A percentile compares a stretch with the other conserved stretches of the same genome.
Conservation (phyloP, 2,329 filamentous ascomycete species). For the Cryphonectria radicalis region DNA sequence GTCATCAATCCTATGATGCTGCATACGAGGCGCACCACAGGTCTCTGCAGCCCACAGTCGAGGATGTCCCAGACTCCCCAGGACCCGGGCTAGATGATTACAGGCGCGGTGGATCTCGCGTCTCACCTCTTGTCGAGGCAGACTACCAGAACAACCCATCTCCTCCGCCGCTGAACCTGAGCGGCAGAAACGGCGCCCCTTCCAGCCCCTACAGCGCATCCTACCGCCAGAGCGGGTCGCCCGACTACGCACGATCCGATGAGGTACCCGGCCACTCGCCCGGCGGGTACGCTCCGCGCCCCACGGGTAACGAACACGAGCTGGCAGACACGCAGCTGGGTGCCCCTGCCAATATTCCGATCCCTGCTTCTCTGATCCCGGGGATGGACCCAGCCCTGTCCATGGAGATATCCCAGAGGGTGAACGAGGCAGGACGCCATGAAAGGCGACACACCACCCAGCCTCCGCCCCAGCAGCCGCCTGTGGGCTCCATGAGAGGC, state of each 20-base stretch:
- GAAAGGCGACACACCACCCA: slow-evolving; percentile 52
- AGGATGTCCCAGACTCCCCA: slow-evolving; percentile 64
- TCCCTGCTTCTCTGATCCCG: slow-evolving; percentile 64
- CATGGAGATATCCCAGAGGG: slow-evolving; percentile 61
- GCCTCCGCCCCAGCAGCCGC: slow-evolving; percentile 33
- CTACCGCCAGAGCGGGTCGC: slow-evolving; percentile 38
- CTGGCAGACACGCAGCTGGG: slow-evolving; percentile 38
- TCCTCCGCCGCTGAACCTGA: slow-evolving; percentile 52
- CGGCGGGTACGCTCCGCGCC: slow-evolving; percentile 39
- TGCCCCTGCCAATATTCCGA: slow-evolving; percentile 37
- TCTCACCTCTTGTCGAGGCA: slow-evolving; percentile 36
- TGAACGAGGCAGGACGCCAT: slow-evolving; percentile 57
- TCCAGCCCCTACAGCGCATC: slow-evolving; percentile 34
- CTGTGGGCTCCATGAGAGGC: slow-evolving; percentile 48
- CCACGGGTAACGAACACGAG: slow-evolving; percentile 37
- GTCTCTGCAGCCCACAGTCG: slow-evolving; percentile 65
- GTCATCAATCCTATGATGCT: slow-evolving; percentile 57
- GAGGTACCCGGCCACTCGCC: slow-evolving; percentile 36
- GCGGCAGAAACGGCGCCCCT: slow-evolving; percentile 40
- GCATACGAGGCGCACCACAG: slow-evolving; percentile 51
- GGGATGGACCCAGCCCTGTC: slow-evolving; percentile 61
- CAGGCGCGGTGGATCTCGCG: slow-evolving; percentile 36
- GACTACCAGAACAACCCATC: slow-evolving; percentile 46
- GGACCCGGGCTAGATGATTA: slow-evolving; percentile 34
- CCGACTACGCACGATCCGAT: slow-evolving; percentile 35